Base-by-base conservation (phyloP, 164 flowering plant species). In the Cinnamomum micranthum region DNA sequence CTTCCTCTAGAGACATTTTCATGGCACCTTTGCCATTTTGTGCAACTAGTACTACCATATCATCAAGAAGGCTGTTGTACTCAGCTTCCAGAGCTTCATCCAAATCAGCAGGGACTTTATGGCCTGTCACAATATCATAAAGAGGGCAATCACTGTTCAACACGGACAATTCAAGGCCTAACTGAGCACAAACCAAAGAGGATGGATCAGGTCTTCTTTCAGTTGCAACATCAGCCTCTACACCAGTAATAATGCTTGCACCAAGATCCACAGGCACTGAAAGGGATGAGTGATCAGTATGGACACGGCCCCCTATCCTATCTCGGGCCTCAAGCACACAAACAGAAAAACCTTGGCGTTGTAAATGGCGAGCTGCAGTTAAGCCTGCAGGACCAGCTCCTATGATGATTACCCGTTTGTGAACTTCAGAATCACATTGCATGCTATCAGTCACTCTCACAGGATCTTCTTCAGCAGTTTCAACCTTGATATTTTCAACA, bases 381-480 rank as follows among this genome's bases (percentile, higher is more conserved):
- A 96, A 85, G 68, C 99, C 99, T 80, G 99, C 97, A 79, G 99
- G 97, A 76, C 99, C 99, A 74, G 99, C 99, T 80, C 99, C 99
- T 41, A 96, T 79, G 25, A 96, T 88, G 59, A 96, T 88, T 50
- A 96, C 82, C 80, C 73, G 87, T 80, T 87, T 91, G 64, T 68
- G 72, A 60, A 65, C 77, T 79, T 84, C 83, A 28, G 84, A 75
- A 73, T 76, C 83, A 81, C 74, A 73, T 15, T 82, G 82, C 68
- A 50, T 41, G 62, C 63, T 7, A 59, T 75, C 50, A 70, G 70
- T 75, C 66, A n/a, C 63, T n/a, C 76, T 75, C 35, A 64, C 35
- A 63, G 73, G 64, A 77, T 77, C 80, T 50, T 41, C 64, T 55
- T 70, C 66, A 35, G 71, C 28, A 58, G 80, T 71, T 7, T 79